phyloP scores from a whole-genome alignment of 2,329 filamentous ascomycete genomes.

The Ophiostoma ulmi region DNA sequence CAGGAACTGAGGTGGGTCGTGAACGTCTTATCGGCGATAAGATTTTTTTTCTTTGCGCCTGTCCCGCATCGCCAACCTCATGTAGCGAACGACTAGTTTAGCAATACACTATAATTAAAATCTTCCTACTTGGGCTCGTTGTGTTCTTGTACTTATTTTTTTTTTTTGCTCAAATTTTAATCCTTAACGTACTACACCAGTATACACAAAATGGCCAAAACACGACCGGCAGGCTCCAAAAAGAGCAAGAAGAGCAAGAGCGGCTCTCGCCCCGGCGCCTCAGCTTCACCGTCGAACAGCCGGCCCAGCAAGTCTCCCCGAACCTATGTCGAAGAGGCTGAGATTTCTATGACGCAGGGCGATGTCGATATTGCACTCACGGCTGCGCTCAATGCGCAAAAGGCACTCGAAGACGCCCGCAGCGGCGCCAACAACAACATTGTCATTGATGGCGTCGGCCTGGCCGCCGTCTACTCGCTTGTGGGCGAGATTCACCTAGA shows the following conservation, averaged over 20 bases:
- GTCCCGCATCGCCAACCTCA: constrained; percentile 5
- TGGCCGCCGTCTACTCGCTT: constrained; percentile 60
- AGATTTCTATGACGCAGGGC: constrained; percentile 35
- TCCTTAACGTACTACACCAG: background rate
- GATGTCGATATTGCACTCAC: constrained; percentile 32
- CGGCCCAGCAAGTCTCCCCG: constrained; percentile 24
- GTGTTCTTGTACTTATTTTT: no score
- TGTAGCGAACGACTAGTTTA: background rate
- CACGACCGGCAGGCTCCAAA: constrained; percentile 25
- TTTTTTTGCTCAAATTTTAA: background rate
- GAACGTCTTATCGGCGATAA: constrained; percentile 24
- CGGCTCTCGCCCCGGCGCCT: background rate
- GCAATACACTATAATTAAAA: background rate
- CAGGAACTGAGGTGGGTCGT: background rate
- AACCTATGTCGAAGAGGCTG: constrained; percentile 34
- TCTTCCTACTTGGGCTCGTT: background rate
- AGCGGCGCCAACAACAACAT: constrained; percentile 21
- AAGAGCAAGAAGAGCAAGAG: constrained; percentile 23
- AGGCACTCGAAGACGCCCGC: constrained; percentile 26
- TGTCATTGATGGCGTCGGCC: constrained; percentile 34
- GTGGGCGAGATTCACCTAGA: constrained; percentile 80
- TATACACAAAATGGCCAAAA: constrained; percentile 26
- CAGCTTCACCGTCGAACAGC: background rate
- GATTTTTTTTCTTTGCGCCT: constrained; percentile 20
- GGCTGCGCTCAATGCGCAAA: constrained; percentile 37